These are phyloP conservation scores for Stachybotrys echinatus DNA, from an alignment of 2,329 filamentous ascomycete species.

Conservation along the genomic window DNA sequence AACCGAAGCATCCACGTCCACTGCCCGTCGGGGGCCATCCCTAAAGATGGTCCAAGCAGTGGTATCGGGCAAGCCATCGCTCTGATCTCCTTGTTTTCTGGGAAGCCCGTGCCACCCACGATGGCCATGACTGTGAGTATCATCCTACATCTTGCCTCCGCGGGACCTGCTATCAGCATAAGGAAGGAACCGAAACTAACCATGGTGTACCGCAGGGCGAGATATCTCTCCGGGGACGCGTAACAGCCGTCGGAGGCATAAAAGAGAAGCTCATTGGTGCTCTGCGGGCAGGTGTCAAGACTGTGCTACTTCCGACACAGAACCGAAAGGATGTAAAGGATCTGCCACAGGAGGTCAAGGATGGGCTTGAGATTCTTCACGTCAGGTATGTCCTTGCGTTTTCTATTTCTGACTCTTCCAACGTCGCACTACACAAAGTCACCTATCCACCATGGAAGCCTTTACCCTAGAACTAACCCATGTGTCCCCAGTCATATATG, in stretches of 20 bases:
- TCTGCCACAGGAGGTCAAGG: conserved; percentile 81
- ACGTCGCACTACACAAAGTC: conserved; percentile 4
- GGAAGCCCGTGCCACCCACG: conserved; percentile 79
- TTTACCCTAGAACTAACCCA: too few relatives aligned
- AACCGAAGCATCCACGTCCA: conserved; percentile 91
- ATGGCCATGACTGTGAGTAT: conserved; percentile 83
- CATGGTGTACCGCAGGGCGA: conserved; percentile 44
- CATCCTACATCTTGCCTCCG: conserved; percentile 11
- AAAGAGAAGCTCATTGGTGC: conserved; percentile 98
- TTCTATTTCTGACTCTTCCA: conserved; percentile 34
- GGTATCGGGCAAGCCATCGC: conserved; percentile 93
- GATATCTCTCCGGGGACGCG: conserved; percentile 76
- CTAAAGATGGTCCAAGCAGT: conserved; percentile 84
- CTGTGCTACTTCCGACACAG: conserved; percentile 78
- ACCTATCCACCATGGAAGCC: too few relatives aligned
- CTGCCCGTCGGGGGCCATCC: conserved; percentile 89
- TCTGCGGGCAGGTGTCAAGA: conserved; percentile 87
- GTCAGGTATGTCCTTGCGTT: conserved; percentile 59
- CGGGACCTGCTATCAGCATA: not conserved
- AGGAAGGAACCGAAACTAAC: conserved; percentile 14
- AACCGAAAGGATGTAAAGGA: conserved; percentile 93
- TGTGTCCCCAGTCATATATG: conserved; percentile 67
- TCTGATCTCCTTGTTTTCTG: conserved; percentile 83
- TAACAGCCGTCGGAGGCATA: conserved; percentile 93
- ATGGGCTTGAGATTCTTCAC: conserved; percentile 82